Conservation (phyloP, 1,284 basidiomycete genomes). For the Leccinum proximum region DNA sequence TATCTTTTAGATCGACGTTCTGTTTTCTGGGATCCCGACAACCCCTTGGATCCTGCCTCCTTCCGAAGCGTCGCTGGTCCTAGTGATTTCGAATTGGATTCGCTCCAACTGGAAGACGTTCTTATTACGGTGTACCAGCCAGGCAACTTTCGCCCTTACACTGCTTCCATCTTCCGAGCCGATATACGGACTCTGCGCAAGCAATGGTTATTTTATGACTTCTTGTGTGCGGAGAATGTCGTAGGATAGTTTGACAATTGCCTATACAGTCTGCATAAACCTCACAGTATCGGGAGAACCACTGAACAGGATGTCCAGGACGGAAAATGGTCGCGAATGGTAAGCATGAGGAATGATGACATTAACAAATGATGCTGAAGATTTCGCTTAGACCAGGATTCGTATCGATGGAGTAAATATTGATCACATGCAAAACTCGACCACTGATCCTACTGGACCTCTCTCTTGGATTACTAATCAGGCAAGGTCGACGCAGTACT, state of each 20-base stretch:
- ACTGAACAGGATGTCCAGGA: slow-evolving; percentile 82
- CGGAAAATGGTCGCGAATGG: slow-evolving; percentile 88
- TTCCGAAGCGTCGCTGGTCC: slow-evolving; percentile 74
- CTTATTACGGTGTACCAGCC: slow-evolving; percentile 96
- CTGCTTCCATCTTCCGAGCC: slow-evolving; percentile 95
- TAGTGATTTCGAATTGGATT: slow-evolving; percentile 94
- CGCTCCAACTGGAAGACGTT: slow-evolving; percentile 88
- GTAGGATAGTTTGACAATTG: slow-evolving; percentile 99
- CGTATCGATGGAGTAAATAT: slow-evolving; percentile 97
- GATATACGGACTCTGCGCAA: slow-evolving; percentile 85
- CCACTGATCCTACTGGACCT: slow-evolving; percentile 76
- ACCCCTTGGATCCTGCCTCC: slow-evolving; percentile 73
- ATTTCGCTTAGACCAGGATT: slow-evolving; percentile 72
- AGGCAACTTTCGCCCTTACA: slow-evolving; percentile 89
- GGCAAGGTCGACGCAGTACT: slow-evolving; percentile 97
- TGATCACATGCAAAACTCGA: slow-evolving; percentile 91
- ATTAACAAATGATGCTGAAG: slow-evolving; percentile 7
- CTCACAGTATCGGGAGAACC: slow-evolving; percentile 93
- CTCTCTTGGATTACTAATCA: slow-evolving; percentile 93
- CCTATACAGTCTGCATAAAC: slow-evolving; percentile 94
- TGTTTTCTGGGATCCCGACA: slow-evolving; percentile 83
- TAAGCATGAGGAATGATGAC: slow-evolving; percentile 34
- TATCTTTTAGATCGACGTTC: slow-evolving; percentile 75
- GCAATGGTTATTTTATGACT: slow-evolving; percentile 95
- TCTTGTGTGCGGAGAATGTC: slow-evolving; percentile 88